A percentile compares a stretch with the other conserved stretches of the same genome.
phyloP scores from a whole-genome alignment of 257 asterid genomes.

The Lycium ferocissimum region DNA sequence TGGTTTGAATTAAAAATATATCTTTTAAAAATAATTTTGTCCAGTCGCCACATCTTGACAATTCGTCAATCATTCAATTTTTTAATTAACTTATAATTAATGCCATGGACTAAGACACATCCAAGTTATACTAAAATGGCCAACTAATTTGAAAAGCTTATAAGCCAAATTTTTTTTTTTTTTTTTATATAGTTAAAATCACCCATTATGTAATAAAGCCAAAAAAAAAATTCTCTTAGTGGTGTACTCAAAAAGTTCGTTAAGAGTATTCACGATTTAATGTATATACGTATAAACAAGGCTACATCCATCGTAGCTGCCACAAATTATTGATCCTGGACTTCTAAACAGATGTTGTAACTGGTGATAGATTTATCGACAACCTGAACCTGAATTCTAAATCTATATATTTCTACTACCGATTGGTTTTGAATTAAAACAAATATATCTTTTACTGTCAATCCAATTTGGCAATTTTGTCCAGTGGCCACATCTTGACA shows the following conservation, averaged over 20 bases:
- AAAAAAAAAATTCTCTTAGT: too few species aligned
- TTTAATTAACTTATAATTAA: not conserved
- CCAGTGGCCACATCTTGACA: constrained; percentile 25
- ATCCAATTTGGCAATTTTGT: constrained; percentile 31
- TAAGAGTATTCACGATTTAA: too few species aligned
- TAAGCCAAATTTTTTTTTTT: too few species aligned
- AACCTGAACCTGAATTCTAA: not conserved
- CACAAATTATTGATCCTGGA: not conserved
- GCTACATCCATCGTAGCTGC: too few species aligned
- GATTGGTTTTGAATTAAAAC: not conserved
- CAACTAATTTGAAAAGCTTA: too few species aligned
- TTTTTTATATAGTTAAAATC: too few species aligned
- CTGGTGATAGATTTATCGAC: not conserved
- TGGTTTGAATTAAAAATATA: not conserved
- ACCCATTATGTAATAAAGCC: too few species aligned
- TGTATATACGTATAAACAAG: too few species aligned
- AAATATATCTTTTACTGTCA: not conserved
- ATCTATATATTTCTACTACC: not conserved
- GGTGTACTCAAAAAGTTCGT: too few species aligned
- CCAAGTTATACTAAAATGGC: too few species aligned
- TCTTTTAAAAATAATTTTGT: constrained; percentile 17
- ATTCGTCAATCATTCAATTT: not conserved
- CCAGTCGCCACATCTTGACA: constrained; percentile 27
- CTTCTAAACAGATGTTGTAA: not conserved
- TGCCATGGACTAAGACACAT: constrained; percentile 2